Base-by-base conservation (phyloP, 768 basidiomycete genomes). In the Sarcodon sp. region DNA sequence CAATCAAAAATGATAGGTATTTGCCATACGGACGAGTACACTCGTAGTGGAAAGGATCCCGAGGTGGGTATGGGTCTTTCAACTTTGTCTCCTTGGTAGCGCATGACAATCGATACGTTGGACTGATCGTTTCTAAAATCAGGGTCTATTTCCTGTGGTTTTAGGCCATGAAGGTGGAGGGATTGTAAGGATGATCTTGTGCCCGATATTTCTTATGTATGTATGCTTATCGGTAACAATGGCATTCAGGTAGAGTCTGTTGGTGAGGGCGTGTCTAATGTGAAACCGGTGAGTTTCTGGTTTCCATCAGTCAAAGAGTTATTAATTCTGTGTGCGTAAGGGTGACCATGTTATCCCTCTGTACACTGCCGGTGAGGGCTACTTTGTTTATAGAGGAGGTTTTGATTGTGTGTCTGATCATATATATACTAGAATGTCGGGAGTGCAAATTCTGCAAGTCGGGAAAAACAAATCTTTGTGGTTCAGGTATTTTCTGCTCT, bases 391-490 rank as follows among this genome's bases (percentile, higher is more conserved):
- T 27, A 27, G 21, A 27, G 27, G 7, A 27, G 21, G 4, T 27
- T 27, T 4, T 2, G 21, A 27, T 27, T 27, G 33, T 27, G 33
- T 6, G 58, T 50, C 11, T 32, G 3, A 15, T 44, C 34, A 13
- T 5, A 7, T 11, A 16, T 37, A 13, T 16, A 5, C 39, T 47
- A 61, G 92, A 96, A 66, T 96, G 91, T 61, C 78, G 77, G 35
- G 85, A 99, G 68, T 99, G 96, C 72, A 98, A 97, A 66, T 98
- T 98, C 72, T 99, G 96, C 75, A 94, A 84, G 66, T 89, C 87
- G 51, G 89, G 88, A 47, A 98, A 98, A 75, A 99, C 96, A 49
- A 99, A 99, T 66, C 79, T 99, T n/a, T 99, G 94, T 61, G 85
- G 92, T 52, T 80, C 80, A 75, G 89, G 89, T 89, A 48, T 44